A percentile compares a stretch with the other conserved stretches of the same genome.
These are phyloP conservation scores for Zasmidium angulare DNA, from an alignment of 2,329 filamentous ascomycete genomes.

Conservation along the genomic window DNA sequence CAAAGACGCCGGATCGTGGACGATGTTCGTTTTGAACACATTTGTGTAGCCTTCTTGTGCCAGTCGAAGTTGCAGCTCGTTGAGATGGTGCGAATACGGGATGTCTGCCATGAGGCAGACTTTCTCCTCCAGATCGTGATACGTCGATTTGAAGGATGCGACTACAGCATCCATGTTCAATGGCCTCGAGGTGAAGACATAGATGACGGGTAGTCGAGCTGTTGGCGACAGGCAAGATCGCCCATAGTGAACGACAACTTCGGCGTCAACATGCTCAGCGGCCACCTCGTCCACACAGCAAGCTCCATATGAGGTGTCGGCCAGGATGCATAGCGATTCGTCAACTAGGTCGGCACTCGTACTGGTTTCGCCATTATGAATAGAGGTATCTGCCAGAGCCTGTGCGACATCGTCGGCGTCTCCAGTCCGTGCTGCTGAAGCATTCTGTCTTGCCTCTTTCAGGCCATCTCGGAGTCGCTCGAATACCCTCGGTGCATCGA, in stretches of 20 bases:
- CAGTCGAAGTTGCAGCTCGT: slow-evolving; percentile 57
- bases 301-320: slow-evolving; percentile 93
- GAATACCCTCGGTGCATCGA: slow-evolving; percentile 79
- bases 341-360: slow-evolving; percentile 32
- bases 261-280: slow-evolving; percentile 86
- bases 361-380: slow-evolving; percentile 1
- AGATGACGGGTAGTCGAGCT: slow-evolving; percentile 79
- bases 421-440: neutral
- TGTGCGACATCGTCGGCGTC: slow-evolving; percentile 8
- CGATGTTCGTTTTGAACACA: slow-evolving; percentile 67
- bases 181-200: slow-evolving; percentile 77
- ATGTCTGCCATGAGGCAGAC: slow-evolving; percentile 86
- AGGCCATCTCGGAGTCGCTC: slow-evolving; percentile 61
- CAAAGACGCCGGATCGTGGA: slow-evolving; percentile 73
- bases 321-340: slow-evolving; percentile 74
- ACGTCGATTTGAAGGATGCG: slow-evolving; percentile 66
- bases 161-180: slow-evolving; percentile 63
- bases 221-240: slow-evolving; percentile 89
- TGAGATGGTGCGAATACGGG: slow-evolving; percentile 76
- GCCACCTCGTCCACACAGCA: slow-evolving; percentile 98
- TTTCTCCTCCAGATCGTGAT: slow-evolving; percentile 62
- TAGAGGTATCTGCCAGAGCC: slow-evolving; percentile 9
- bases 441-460: slow-evolving; percentile 6
- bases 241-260: slow-evolving; percentile 93
- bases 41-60: slow-evolving; percentile 64